Evolutionary conservation across 2,329 filamentous ascomycete species (phyloP).

Genomic region (Fusarium sp.): DNA sequence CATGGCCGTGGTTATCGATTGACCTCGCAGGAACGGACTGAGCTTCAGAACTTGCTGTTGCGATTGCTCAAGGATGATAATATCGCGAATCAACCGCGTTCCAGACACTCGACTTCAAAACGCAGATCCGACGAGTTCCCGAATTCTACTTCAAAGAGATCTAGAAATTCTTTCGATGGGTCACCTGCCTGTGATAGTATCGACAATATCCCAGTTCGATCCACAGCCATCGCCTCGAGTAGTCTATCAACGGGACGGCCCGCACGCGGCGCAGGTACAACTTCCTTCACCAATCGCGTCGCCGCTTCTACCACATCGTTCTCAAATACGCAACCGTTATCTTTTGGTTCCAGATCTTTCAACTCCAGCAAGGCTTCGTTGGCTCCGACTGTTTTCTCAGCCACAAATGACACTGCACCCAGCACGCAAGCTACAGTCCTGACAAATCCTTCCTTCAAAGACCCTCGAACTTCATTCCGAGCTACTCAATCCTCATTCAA

Average conservation of each 20-base stretch:
- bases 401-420: conserved; percentile 33
- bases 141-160: conserved; percentile 35
- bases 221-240: conserved; percentile 22
- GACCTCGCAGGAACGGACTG: conserved; percentile 42
- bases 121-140: conserved; percentile 43
- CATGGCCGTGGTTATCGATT: conserved; percentile 37
- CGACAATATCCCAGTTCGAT: conserved; percentile 44
- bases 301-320: conserved; percentile 14
- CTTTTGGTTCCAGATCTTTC: conserved; percentile 44
- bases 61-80: conserved; percentile 34
- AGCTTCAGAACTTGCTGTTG: conserved; percentile 46
- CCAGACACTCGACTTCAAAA: conserved; percentile 33
- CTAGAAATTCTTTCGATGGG: conserved; percentile 30
- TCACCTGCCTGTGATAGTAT: conserved; percentile 19
- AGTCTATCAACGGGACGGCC: conserved; percentile 29
- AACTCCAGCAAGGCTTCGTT: conserved; percentile 54
- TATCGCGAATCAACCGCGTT: conserved; percentile 14
- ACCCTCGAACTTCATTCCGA: conserved; percentile 1
- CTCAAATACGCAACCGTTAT: conserved; percentile 26
- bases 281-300: conserved; percentile 27
- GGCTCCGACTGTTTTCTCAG: conserved; percentile 53
- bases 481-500: neutral
- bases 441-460: conserved; percentile 29
- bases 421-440: conserved; percentile 55
- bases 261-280: conserved; percentile 30